Conservation (phyloP, 2,329 filamentous ascomycete genomes). For the Whalleya microplaca region DNA sequence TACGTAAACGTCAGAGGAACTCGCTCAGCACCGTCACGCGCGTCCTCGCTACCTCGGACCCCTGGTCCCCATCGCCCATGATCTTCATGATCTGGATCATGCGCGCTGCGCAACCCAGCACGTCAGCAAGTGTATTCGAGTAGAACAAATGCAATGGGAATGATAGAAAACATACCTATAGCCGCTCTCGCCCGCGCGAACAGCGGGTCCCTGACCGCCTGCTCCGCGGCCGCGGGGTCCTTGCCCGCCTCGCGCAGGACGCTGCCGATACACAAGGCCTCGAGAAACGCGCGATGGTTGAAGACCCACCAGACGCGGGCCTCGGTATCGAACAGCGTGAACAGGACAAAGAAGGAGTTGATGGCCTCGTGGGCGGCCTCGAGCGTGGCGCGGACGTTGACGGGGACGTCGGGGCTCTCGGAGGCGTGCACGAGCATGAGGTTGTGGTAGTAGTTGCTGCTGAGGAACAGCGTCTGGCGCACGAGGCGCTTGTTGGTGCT, state of each 20-base stretch:
- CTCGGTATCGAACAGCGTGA: conserved; percentile 69
- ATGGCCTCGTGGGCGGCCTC: conserved; percentile 79
- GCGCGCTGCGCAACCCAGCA: conserved; percentile 44
- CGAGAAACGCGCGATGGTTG: conserved; percentile 78
- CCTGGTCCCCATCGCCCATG: conserved; percentile 59
- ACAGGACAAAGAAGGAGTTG: conserved; percentile 74
- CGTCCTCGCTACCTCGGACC: conserved; percentile 62
- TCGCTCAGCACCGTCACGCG: conserved; percentile 62
- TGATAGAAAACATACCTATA: conserved; percentile 54
- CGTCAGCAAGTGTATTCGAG: conserved; percentile 6
- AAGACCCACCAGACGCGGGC: conserved; percentile 85
- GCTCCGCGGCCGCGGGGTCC: conserved; percentile 50
- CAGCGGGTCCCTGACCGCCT: conserved; percentile 56
- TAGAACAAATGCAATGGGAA: neutral
- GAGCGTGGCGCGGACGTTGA: conserved; percentile 70
- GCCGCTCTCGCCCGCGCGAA: conserved; percentile 63
- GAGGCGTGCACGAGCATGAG: conserved; percentile 78
- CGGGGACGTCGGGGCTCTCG: conserved; percentile 65
- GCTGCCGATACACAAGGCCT: conserved; percentile 70
- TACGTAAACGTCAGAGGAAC: conserved; percentile 42
- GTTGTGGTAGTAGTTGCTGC: conserved; percentile 83
- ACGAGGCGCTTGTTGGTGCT: conserved; percentile 67
- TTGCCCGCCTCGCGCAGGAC: conserved; percentile 57
- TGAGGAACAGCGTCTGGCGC: conserved; percentile 76
- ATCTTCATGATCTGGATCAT: conserved; percentile 68